Conservation (phyloP, 1,284 basidiomycete genomes). For the Tylopilus sp. region DNA sequence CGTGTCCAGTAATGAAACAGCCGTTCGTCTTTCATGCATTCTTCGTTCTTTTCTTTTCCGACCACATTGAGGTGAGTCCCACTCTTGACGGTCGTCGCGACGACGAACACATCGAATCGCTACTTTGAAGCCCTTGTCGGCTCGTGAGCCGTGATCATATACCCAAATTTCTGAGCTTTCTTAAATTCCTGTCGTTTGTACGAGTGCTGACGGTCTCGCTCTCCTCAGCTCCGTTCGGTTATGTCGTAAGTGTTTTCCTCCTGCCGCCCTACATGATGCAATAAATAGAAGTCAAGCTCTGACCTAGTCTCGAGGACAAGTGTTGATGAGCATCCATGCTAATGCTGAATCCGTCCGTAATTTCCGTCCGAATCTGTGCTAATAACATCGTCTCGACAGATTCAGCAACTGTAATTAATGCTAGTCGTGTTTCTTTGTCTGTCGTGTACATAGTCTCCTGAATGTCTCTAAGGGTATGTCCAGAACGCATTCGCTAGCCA, state of each 20-base stretch:
- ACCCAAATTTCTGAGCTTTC: slow-evolving; percentile 82
- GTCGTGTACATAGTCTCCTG: background rate
- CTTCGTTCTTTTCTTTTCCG: slow-evolving; percentile 36
- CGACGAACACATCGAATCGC: slow-evolving; percentile 79
- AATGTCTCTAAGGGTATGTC: slow-evolving; percentile 36
- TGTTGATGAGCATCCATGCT: slow-evolving; percentile 78
- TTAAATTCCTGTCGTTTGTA: slow-evolving; percentile 4
- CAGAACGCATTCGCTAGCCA: slow-evolving; percentile 59
- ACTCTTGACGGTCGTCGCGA: slow-evolving; percentile 18
- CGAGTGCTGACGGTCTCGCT: slow-evolving; percentile 7
- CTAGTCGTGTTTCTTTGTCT: background rate
- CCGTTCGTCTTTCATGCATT: too few relatives aligned
- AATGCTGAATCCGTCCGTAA: slow-evolving; percentile 55
- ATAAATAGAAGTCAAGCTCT: slow-evolving; percentile 86
- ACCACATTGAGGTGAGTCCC: slow-evolving; percentile 26
- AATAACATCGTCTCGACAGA: slow-evolving; percentile 17
- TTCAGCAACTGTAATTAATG: background rate
- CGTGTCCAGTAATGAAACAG: slow-evolving; percentile 28
- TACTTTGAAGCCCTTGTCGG: slow-evolving; percentile 67
- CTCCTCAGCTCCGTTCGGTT: background rate
- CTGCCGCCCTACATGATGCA: slow-evolving; percentile 47
- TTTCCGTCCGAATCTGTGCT: slow-evolving; percentile 8
- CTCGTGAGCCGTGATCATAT: slow-evolving; percentile 67
- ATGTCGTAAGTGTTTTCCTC: slow-evolving; percentile 39
- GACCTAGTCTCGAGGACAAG: slow-evolving; percentile 68